Evolutionary conservation across 176 grass and related monocot genomes (phyloP).

Genomic region (Carex myosuroides): DNA sequence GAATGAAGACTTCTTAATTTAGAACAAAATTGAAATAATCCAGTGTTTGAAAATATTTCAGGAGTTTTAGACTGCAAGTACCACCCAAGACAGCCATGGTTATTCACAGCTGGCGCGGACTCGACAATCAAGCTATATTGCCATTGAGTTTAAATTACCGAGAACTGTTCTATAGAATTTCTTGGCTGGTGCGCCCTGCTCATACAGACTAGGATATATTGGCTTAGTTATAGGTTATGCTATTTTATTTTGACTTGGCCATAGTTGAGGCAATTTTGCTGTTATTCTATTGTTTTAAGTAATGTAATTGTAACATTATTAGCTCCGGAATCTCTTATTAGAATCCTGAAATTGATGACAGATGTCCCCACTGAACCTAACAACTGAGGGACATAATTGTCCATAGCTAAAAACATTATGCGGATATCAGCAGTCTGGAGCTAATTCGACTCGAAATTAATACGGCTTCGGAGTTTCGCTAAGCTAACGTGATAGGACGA

Average conservation of each 20-base stretch:
- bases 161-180: background rate
- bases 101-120: constrained; percentile 88
- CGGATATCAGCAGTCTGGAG: too few relatives aligned
- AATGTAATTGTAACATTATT: background rate
- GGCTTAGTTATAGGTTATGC: background rate
- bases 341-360: too few relatives aligned
- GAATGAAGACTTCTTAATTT: background rate
- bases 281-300: background rate
- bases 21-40: background rate
- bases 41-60: constrained; percentile 14
- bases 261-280: background rate
- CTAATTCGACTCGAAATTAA: too few relatives aligned
- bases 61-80: constrained; percentile 90
- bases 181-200: background rate
- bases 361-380: too few relatives aligned
- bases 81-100: constrained; percentile 84
- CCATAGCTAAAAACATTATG: too few relatives aligned
- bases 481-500: too few relatives aligned
- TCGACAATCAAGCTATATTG: constrained; percentile 75
- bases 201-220: background rate
- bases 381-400: too few relatives aligned
- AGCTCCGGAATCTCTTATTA: too few relatives aligned
- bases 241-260: background rate
- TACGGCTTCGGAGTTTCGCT: too few relatives aligned
- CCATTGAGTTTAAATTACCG: constrained; percentile 26